Evolutionary conservation across 2,329 filamentous ascomycete genomes (phyloP).

Genomic region (Sporothrix mexicana): DNA sequence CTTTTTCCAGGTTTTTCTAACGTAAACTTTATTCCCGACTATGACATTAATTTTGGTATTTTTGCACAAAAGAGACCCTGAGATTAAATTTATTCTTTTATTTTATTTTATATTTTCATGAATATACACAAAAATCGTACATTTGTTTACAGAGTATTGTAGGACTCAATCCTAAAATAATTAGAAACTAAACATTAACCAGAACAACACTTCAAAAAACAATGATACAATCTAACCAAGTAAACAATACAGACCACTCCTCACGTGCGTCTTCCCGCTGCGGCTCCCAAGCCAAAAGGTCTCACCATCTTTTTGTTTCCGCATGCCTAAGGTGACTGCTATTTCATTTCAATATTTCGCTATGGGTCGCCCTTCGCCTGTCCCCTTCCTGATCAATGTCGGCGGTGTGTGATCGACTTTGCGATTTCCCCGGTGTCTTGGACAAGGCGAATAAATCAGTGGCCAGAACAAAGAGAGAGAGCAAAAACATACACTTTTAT

Average conservation of each 20-base stretch:
- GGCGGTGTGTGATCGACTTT: slow-evolving; percentile 14
- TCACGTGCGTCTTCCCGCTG: neutral
- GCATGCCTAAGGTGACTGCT: neutral
- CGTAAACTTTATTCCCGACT: neutral
- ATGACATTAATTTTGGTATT: neutral
- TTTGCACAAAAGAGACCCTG: too few relatives aligned
- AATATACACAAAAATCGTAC: too few relatives aligned
- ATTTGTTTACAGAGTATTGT: too few relatives aligned
- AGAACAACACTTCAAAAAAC: neutral
- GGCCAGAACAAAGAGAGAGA: neutral
- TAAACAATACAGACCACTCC: neutral
- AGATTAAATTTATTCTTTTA: neutral
- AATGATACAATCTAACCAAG: neutral
- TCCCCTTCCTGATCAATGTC: slow-evolving; percentile 8
- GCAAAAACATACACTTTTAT: neutral
- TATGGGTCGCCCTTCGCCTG: neutral
- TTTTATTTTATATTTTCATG: neutral
- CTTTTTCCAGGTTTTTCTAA: neutral
- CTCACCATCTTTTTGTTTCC: neutral
- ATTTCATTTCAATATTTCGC: neutral
- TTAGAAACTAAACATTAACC: too few relatives aligned
- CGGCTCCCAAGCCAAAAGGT: neutral
- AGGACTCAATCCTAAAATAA: too few relatives aligned
- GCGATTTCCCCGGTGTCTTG: neutral
- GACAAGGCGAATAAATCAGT: neutral